Conservation (phyloP, 192 early-diverging fungal species). For the Coemansia reversa region DNA sequence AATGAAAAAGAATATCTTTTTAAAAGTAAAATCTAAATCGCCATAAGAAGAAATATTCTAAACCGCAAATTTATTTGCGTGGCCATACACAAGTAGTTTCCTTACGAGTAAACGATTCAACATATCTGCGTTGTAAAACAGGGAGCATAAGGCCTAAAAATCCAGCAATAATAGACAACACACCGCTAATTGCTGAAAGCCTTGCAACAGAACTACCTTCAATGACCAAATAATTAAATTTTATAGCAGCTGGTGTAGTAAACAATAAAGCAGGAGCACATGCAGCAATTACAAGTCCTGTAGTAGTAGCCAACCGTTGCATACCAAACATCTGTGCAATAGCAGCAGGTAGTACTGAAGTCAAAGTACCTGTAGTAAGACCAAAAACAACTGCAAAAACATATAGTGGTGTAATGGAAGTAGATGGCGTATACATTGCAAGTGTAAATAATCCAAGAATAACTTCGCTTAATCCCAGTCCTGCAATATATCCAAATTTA, state of each 20-base stretch:
- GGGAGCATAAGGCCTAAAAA: constrained; percentile 25
- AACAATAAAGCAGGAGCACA: constrained; percentile 16
- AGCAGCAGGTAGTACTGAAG: constrained; percentile 20
- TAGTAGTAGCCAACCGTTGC: constrained; percentile 20
- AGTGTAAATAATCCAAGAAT: constrained; percentile 29
- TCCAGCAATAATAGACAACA: constrained; percentile 27
- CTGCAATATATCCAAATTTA: constrained; percentile 23
- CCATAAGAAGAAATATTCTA: too few relatives aligned
- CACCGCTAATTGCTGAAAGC: constrained; percentile 28
- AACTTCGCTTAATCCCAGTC: constrained; percentile 31
- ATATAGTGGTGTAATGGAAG: constrained; percentile 18
- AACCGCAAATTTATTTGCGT: too few relatives aligned
- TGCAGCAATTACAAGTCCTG: constrained; percentile 23
- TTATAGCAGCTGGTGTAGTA: constrained; percentile 20
- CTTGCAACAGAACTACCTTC: constrained; percentile 9
- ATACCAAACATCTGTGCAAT: constrained; percentile 40
- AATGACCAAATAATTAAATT: constrained; percentile 15
- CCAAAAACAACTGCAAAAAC: constrained; percentile 34
- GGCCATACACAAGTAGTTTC: too few relatives aligned
- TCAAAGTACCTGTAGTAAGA: constrained; percentile 19
- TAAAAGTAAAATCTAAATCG: too few relatives aligned
- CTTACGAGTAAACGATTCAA: background rate
- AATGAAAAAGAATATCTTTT: too few relatives aligned
- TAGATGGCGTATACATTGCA: constrained; percentile 23
- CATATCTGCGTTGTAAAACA: constrained; percentile 21